phyloP scores from a whole-genome alignment of 2,329 filamentous ascomycete species.

The Colletotrichum sp. region DNA sequence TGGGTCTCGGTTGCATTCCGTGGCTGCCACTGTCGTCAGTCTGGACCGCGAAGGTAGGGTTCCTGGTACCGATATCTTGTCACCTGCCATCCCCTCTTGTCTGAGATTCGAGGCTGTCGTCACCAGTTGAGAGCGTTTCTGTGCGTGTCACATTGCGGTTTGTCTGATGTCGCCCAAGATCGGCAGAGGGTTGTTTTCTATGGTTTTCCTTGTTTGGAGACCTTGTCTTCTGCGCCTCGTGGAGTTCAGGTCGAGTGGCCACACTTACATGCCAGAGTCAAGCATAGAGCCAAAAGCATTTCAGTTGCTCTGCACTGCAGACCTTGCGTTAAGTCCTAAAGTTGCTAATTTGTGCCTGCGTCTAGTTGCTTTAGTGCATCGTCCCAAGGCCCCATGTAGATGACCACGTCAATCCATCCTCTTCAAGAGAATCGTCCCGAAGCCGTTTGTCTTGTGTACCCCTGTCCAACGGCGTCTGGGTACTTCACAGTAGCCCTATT shows the following conservation, averaged over 20 bases:
- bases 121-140: not conserved
- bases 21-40: slow-evolving; percentile 4
- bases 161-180: not conserved
- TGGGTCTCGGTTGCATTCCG: not conserved
- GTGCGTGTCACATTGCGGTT: not conserved
- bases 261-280: not conserved
- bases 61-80: slow-evolving; percentile 1
- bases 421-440: not conserved
- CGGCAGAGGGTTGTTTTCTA: not conserved
- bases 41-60: not conserved
- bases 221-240: not conserved
- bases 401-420: not conserved
- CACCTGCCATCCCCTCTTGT: not conserved
- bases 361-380: not conserved
- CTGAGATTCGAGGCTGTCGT: not conserved
- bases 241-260: not conserved
- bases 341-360: not conserved
- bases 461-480: not conserved
- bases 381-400: not conserved
- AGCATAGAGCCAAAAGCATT: not conserved
- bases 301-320: too few species aligned
- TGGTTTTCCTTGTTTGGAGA: not conserved
- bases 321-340: too few species aligned
- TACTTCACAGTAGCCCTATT: not conserved
- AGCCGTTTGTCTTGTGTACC: not conserved